Conservation (phyloP, 2,329 filamentous ascomycete species). For the Colletotrichum tamarilloi region DNA sequence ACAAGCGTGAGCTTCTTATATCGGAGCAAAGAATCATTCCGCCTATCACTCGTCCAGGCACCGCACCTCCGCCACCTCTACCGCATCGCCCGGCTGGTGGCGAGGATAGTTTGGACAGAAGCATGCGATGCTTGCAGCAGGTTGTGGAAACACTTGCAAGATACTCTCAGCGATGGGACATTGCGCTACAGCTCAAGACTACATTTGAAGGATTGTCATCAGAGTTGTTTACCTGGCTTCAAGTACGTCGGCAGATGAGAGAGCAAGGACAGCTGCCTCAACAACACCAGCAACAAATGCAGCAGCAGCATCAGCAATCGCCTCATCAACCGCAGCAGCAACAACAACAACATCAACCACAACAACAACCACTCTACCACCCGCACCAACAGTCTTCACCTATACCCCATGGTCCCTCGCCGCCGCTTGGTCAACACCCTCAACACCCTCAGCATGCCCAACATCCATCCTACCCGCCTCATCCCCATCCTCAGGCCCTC, state of each 20-base stretch:
- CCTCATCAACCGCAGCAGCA: conserved; percentile 44
- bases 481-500: conserved; percentile 18
- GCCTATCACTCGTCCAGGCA: conserved; percentile 56
- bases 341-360: conserved; percentile 44
- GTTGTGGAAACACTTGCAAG: conserved; percentile 64
- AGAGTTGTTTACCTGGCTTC: conserved; percentile 56
- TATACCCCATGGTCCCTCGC: neutral
- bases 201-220: conserved; percentile 64
- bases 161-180: conserved; percentile 71
- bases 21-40: conserved; percentile 59
- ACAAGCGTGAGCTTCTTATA: conserved; percentile 65
- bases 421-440: neutral
- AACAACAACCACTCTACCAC: conserved; percentile 27
- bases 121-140: conserved; percentile 64
- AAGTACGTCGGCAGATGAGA: conserved; percentile 49
- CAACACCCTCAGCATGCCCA: conserved; percentile 4
- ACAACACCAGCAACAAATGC: conserved; percentile 43
- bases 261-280: conserved; percentile 42
- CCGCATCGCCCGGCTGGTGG: conserved; percentile 56
- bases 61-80: conserved; percentile 63
- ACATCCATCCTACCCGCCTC: conserved; percentile 16
- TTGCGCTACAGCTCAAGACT: conserved; percentile 63
- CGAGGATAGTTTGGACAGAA: conserved; percentile 65
- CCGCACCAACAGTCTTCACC: conserved; percentile 11
- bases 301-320: conserved; percentile 42